phyloP scores from a whole-genome alignment of 1,139 yeast species.

The Taphrina pruni region DNA sequence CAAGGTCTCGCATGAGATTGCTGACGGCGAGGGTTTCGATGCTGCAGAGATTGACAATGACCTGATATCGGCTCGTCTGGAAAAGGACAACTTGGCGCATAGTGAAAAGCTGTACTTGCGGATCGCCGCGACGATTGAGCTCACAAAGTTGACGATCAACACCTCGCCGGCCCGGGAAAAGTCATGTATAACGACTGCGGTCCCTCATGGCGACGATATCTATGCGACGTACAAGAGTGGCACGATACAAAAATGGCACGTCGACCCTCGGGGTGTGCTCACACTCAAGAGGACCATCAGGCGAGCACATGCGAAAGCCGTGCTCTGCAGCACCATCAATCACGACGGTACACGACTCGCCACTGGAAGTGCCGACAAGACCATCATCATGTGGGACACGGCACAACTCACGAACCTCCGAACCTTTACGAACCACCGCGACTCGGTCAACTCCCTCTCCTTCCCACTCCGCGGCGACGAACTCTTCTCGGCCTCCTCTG shows the following conservation, averaged over 20 bases:
- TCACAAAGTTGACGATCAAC: neutral
- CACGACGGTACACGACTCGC: slow-evolving; percentile 87
- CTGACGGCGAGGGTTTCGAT: slow-evolving; percentile 70
- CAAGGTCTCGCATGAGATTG: slow-evolving; percentile 68
- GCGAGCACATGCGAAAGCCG: slow-evolving; percentile 69
- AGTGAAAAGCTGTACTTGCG: slow-evolving; percentile 40
- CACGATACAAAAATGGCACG: slow-evolving; percentile 74
- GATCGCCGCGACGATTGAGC: slow-evolving; percentile 14
- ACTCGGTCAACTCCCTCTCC: slow-evolving; percentile 66
- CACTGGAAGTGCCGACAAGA: slow-evolving; percentile 85
- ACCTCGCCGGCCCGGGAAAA: slow-evolving; percentile 58
- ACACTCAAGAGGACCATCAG: slow-evolving; percentile 56
- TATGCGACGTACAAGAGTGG: slow-evolving; percentile 86
- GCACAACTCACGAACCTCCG: slow-evolving; percentile 76
- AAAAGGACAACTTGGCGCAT: slow-evolving; percentile 68
- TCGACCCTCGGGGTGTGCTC: slow-evolving; percentile 58
- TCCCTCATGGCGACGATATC: slow-evolving; percentile 61
- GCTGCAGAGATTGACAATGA: slow-evolving; percentile 93
- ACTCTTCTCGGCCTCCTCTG: slow-evolving; percentile 90
- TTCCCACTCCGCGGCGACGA: slow-evolving; percentile 85
- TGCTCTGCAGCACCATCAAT: slow-evolving; percentile 78
- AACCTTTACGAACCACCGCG: slow-evolving; percentile 72
- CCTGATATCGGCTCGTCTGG: slow-evolving; percentile 76
- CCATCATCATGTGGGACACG: slow-evolving; percentile 82
- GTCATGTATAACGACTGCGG: slow-evolving; percentile 49